These are phyloP conservation scores for Zoysia pacifica DNA, from an alignment of 176 grass and related monocot species.

Conservation along the genomic window DNA sequence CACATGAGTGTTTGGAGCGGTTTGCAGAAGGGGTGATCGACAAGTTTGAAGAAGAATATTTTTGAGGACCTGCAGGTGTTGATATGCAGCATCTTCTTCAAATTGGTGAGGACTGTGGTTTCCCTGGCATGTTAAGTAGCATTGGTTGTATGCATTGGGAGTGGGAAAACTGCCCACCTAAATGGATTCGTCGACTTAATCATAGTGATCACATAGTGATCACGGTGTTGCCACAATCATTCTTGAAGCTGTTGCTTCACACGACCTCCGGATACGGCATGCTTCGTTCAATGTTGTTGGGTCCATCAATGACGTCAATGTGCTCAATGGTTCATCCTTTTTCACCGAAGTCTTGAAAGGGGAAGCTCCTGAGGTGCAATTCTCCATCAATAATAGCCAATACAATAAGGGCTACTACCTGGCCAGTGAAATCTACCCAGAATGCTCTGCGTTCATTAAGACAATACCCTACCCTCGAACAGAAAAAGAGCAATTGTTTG, in stretches of 20 bases:
- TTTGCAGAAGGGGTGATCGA: not conserved
- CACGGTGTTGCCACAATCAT: not conserved
- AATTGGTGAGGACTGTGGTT: conserved; percentile 10
- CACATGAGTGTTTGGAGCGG: conserved; percentile 7
- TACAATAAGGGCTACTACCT: conserved; percentile 37
- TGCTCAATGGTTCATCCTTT: conserved; percentile 4
- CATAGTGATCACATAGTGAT: conserved; percentile 34
- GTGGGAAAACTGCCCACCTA: conserved; percentile 38
- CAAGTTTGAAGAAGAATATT: conserved; percentile 31
- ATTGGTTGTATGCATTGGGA: conserved; percentile 35
- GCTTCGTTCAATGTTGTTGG: conserved; percentile 29
- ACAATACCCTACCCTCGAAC: conserved; percentile 22
- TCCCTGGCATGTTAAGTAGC: conserved; percentile 36
- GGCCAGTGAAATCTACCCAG: conserved; percentile 23
- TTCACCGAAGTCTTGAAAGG: conserved; percentile 26
- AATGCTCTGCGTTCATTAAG: conserved; percentile 24
- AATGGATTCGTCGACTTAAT: conserved; percentile 31
- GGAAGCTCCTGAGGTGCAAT: conserved; percentile 18
- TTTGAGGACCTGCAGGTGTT: conserved; percentile 1
- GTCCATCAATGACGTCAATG: conserved; percentile 10
- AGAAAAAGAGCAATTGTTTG: conserved; percentile 34
- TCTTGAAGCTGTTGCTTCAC: conserved; percentile 38
- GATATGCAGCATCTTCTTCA: conserved; percentile 29
- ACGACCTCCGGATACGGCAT: conserved; percentile 41
- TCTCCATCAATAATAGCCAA: conserved; percentile 22